Base-by-base conservation (phyloP, 2,329 filamentous ascomycete species). In the Epichloe scottii region DNA sequence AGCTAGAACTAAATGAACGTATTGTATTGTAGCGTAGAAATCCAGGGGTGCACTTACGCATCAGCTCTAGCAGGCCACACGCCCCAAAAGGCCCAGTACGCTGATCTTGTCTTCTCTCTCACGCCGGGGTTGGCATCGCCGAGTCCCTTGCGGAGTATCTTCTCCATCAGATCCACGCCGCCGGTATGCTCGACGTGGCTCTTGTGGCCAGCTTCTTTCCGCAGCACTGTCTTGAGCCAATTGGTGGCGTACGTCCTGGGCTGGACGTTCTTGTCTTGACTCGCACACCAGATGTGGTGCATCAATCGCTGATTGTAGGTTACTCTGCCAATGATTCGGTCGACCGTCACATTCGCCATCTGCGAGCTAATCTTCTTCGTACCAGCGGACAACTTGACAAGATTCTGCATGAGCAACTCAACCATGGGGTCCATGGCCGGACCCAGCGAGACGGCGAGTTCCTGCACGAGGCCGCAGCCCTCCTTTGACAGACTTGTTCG, bases 281-380 rank as follows among this genome's bases (percentile, higher is more conserved):
- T 85, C 23, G 91, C 90, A 50, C 73, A 71, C 72, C 82, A 87
- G 46, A 97, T 74, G 61, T 97, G 91, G 65, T 95, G 87, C 74
- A 96, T 78, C 55, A 96, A 76, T 30, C 89, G 84, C 53, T 76
- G 72, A 55, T 78, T 90, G 68, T 91, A 97, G 0, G 89, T 84
- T 33, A 85, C 85, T 58, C 85, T 83, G 55, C 81, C 79, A 56
- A 97, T 78, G 49, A 98, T 83, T 19, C 76, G 81, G 57, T 93
- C 84, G n/a, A 95, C 83, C 0, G 87, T 88, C 15, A 72, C 66
- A 62, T 94, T 90, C 49, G 87, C 91, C 56, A 86, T 84, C 61
- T 95, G 84, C 0, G 89, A 89, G 52, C 81, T 83, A 58, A 98
- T 95, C 66, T 94, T 95, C 68, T 98, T 98, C 46, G 91, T 94